These are phyloP conservation scores for Fraxinus quadrangulata DNA, from an alignment of 257 asterid genomes.

Conservation along the genomic window DNA sequence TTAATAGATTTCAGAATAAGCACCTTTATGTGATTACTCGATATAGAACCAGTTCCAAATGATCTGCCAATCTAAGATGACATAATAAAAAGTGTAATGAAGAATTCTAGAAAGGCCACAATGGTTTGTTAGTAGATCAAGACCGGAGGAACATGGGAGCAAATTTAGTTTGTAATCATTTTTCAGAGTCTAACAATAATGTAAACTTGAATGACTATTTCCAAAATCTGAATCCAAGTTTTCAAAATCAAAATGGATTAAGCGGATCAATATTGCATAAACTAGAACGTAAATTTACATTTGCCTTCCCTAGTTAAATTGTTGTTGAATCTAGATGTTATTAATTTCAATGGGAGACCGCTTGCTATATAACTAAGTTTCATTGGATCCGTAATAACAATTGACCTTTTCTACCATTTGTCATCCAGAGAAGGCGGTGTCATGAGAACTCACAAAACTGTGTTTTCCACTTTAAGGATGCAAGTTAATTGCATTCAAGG, in stretches of 20 bases:
- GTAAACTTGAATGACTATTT: not conserved
- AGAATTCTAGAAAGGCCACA: not conserved
- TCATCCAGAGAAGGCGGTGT: not conserved
- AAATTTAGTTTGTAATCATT: not conserved
- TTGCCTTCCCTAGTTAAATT: not conserved
- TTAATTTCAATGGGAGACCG: not conserved
- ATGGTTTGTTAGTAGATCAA: not conserved
- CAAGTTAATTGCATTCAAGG: not conserved
- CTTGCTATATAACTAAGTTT: not conserved
- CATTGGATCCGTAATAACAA: not conserved
- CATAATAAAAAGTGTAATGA: not conserved
- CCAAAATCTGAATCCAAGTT: not conserved
- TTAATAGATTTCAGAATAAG: constrained; percentile 23
- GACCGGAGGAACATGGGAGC: not conserved
- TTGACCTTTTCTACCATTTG: not conserved
- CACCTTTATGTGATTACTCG: not conserved
- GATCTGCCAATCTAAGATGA: not conserved
- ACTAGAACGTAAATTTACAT: not conserved
- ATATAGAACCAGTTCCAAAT: not conserved
- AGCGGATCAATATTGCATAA: not conserved
- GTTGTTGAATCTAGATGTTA: not conserved
- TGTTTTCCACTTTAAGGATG: not conserved
- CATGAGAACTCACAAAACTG: not conserved
- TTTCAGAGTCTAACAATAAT: not conserved
- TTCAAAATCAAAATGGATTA: not conserved